These are phyloP conservation scores for Zychaea mexicana DNA, from an alignment of 371 early-diverging fungal species.

Conservation along the genomic window DNA sequence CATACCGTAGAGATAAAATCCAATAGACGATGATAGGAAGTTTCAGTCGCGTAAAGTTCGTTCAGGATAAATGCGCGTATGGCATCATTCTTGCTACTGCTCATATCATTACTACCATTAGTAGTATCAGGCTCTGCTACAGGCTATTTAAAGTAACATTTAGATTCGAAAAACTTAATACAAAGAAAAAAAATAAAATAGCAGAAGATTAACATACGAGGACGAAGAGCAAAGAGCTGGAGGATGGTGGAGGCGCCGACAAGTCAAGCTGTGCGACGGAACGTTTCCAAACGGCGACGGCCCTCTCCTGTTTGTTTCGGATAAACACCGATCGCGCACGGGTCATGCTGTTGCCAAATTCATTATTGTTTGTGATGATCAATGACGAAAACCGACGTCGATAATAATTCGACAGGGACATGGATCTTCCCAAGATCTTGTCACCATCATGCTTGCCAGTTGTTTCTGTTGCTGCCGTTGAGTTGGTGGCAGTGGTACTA, in stretches of 20 bases:
- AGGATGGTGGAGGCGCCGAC: background rate
- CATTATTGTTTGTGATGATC: constrained; percentile 1
- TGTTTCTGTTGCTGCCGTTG: background rate
- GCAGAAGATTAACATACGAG: background rate
- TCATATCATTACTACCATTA: background rate
- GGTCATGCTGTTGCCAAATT: constrained; percentile 6
- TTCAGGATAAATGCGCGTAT: constrained; percentile 18
- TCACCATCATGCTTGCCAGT: background rate
- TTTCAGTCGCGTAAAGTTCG: constrained; percentile 24
- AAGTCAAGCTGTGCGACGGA: constrained; percentile 16
- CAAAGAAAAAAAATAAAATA: background rate
- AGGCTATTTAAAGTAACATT: background rate
- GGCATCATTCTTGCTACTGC: constrained; percentile 6
- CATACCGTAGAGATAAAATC: constrained; percentile 14
- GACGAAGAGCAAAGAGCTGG: background rate
- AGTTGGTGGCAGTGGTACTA: no score
- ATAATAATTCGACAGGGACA: constrained; percentile 8
- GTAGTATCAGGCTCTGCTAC: background rate
- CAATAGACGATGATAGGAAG: constrained; percentile 35
- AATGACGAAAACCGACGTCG: constrained; percentile 10
- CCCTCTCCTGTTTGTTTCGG: constrained; percentile 11
- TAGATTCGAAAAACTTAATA: background rate
- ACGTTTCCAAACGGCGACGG: constrained; percentile 11
- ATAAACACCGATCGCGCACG: constrained; percentile 10
- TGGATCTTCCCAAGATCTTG: background rate